A percentile compares a stretch with the other conserved stretches of the same genome.
Evolutionary conservation across 2,329 filamentous ascomycete species (phyloP).

Genomic region (Arachnomyces sp.): DNA sequence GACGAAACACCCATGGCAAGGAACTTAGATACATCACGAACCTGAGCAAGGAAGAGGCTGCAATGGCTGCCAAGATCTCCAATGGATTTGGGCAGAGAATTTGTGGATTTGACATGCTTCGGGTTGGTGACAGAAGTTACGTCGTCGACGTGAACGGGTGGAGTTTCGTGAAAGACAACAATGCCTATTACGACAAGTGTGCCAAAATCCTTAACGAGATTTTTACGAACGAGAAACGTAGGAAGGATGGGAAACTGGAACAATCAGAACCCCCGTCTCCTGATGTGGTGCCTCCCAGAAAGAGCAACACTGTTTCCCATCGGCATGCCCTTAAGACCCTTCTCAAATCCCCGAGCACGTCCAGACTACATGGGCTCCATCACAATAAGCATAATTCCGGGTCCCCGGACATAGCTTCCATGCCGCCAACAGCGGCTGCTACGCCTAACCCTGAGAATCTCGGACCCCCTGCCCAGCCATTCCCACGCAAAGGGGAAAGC

Average conservation of each 20-base stretch:
- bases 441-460: constrained; percentile 31
- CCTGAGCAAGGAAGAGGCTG: constrained; percentile 68
- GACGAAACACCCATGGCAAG: constrained; percentile 94
- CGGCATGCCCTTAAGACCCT: constrained; percentile 48
- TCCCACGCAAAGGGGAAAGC: constrained; percentile 5
- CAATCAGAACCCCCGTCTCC: constrained; percentile 26
- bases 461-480: constrained; percentile 1
- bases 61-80: constrained; percentile 83
- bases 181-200: constrained; percentile 93
- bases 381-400: constrained; percentile 31
- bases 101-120: constrained; percentile 88
- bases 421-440: constrained; percentile 25
- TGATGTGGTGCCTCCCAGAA: constrained; percentile 28
- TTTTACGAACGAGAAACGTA: constrained; percentile 67
- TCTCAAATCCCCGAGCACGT: constrained; percentile 58
- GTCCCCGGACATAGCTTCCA: constrained; percentile 35
- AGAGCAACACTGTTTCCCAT: constrained; percentile 34
- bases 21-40: constrained; percentile 92
- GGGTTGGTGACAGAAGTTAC: constrained; percentile 82
- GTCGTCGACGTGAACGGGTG: constrained; percentile 99
- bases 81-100: constrained; percentile 88
- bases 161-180: constrained; percentile 99
- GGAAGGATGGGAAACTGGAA: constrained; percentile 26
- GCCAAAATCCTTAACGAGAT: constrained; percentile 78
- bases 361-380: constrained; percentile 46